phyloP scores from a whole-genome alignment of 306 rosid species.

The Cucurbita ficifolia region DNA sequence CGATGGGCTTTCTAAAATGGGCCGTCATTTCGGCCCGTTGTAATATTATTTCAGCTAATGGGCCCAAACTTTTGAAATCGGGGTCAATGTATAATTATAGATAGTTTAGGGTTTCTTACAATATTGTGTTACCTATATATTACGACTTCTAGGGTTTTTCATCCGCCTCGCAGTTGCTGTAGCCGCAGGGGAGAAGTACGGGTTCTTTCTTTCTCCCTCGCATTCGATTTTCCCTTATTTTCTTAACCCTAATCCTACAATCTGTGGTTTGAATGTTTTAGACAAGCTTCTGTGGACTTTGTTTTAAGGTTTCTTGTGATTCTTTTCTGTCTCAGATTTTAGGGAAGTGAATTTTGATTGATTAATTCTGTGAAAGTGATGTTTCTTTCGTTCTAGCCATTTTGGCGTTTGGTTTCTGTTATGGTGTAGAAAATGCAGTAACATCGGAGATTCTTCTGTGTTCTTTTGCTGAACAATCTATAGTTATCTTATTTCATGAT shows the following conservation, averaged over 20 bases:
- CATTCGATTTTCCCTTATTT: not conserved
- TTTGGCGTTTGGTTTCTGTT: not conserved
- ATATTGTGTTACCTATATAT: not conserved
- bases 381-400: not conserved
- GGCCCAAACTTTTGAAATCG: not conserved
- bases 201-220: not conserved
- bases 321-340: no score
- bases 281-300: not conserved
- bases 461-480: not conserved
- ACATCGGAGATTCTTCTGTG: not conserved
- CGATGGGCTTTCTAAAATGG: not conserved
- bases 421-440: not conserved
- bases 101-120: not conserved
- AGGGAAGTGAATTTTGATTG: no score
- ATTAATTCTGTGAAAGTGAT: not conserved
- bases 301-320: not conserved
- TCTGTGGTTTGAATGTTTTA: not conserved
- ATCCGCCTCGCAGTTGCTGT: not conserved
- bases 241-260: not conserved
- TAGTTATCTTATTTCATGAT: not conserved
- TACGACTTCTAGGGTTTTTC: not conserved
- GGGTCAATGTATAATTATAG: not conserved
- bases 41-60: not conserved
- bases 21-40: not conserved
- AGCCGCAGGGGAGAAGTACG: slow-evolving; percentile 2